Conservation (phyloP, 495 filamentous ascomycete genomes). For the Penicillium arizonense region DNA sequence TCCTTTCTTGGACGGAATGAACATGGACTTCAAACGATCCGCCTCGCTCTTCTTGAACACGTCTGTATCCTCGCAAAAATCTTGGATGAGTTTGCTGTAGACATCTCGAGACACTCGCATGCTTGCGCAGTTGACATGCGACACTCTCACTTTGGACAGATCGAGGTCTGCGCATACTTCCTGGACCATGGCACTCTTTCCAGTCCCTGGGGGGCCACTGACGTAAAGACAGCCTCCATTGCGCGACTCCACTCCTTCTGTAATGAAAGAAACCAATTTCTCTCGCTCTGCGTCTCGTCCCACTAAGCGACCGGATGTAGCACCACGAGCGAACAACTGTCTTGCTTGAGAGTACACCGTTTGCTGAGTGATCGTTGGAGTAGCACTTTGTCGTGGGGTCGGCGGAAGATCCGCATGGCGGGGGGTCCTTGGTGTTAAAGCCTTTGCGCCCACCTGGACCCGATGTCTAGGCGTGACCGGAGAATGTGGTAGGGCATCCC, state of each 20-base stretch:
- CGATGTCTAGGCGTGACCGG: constrained; percentile 70
- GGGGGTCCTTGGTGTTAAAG: constrained; percentile 62
- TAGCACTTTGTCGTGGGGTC: constrained; percentile 48
- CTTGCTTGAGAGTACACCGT: constrained; percentile 84
- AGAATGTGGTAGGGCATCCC: constrained; percentile 60
- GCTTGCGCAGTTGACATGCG: constrained; percentile 95
- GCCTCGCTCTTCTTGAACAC: constrained; percentile 57
- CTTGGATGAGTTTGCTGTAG: constrained; percentile 68
- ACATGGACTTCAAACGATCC: constrained; percentile 58
- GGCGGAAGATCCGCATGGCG: constrained; percentile 50
- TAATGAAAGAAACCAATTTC: constrained; percentile 68
- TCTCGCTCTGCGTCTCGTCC: constrained; percentile 79
- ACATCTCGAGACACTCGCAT: constrained; percentile 82
- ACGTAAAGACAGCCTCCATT: constrained; percentile 89
- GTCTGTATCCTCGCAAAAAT: constrained; percentile 56
- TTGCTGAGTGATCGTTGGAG: constrained; percentile 53
- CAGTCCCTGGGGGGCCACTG: constrained; percentile 92
- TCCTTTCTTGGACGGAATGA: constrained; percentile 56
- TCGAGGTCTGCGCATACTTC: constrained; percentile 67
- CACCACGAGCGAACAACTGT: constrained; percentile 79
- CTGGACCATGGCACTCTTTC: constrained; percentile 89
- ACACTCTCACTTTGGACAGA: constrained; percentile 53
- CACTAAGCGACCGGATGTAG: constrained; percentile 71
- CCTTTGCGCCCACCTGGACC: constrained; percentile 58
- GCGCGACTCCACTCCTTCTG: constrained; percentile 54